phyloP scores from a whole-genome alignment of 2,329 filamentous ascomycete species.

The Fusarium pseudoanthophilum region DNA sequence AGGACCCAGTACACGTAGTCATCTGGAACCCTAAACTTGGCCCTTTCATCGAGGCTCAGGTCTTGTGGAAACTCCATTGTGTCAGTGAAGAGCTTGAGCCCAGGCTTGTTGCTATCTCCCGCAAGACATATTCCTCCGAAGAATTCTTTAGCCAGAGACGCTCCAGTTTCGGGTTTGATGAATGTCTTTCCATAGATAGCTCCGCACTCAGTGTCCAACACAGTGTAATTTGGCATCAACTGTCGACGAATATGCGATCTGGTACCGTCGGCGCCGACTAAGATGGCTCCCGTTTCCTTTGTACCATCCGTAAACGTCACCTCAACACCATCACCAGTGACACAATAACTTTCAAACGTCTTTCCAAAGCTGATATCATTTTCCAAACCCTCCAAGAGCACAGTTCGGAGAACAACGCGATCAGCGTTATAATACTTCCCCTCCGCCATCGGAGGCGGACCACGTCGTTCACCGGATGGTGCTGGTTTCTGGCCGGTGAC shows the following conservation, averaged over 20 bases:
- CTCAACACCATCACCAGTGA: background rate
- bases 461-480: background rate
- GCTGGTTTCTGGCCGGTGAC: background rate
- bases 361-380: background rate
- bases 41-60: background rate
- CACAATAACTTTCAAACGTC: accelerated
- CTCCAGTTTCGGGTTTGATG: accelerated
- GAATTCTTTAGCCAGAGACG: background rate
- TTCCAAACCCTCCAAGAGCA: accelerated
- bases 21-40: background rate
- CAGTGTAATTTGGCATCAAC: background rate
- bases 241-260: background rate
- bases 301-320: background rate
- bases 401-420: background rate
- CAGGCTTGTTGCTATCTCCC: background rate
- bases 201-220: background rate
- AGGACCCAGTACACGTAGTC: background rate
- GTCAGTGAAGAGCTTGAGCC: background rate
- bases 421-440: background rate
- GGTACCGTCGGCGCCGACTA: background rate
- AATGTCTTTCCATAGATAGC: background rate
- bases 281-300: background rate
- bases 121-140: background rate
- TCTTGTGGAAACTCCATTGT: background rate
- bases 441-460: background rate